Evolutionary conservation across 345 rosid species (phyloP), one percentile per base, ranked within the genome.

Genomic region (Brassica nigra): DNA sequence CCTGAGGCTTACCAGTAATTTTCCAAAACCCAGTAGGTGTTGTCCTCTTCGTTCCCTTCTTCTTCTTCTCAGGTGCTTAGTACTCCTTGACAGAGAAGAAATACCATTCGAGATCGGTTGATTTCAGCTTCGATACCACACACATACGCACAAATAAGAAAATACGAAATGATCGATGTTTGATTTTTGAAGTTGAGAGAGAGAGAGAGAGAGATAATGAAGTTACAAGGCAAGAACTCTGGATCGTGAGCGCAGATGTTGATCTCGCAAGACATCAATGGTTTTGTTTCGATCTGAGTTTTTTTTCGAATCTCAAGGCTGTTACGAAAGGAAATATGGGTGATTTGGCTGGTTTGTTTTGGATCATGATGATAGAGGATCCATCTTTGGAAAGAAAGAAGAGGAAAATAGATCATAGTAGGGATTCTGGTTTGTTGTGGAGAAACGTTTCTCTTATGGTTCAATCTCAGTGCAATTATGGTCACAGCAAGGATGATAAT

Each of bases 1-100:
- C 0, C 1, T 86, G 85, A 58, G 27, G 27, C 27, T 68, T 59
- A 3, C 91, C 91, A 0, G 87, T 84, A 15, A 73, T 8, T 81
- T 84, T 87, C 90, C 90, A 89, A 8, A 4, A 77, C 6, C 92
- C 90, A n/a, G 15, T 6, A 16, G 2, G 33, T 1, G 88, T 83
- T 1, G 44, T 77, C 70, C 92, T 82, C 54, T 82, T 77, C 2
- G 29, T 28, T 1, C 66, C 68, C 2, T 47, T 68, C 36, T 83
- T 73, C 33, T 82, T 73, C 27, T 83, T 81, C 20, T 2, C 2
- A 49, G 57, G 2, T 62, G 11, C 2, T 64, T 76, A 10, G 20
- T 31, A 61, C 36, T 65, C 76, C 6, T 10, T 78, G 0, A 34
- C 75, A 3, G 70, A 62, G 61, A 84, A 88, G 65, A 87, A 85